These are phyloP conservation scores for Monosporascus sp. DNA, from an alignment of 2,329 filamentous ascomycete species.

Conservation along the genomic window DNA sequence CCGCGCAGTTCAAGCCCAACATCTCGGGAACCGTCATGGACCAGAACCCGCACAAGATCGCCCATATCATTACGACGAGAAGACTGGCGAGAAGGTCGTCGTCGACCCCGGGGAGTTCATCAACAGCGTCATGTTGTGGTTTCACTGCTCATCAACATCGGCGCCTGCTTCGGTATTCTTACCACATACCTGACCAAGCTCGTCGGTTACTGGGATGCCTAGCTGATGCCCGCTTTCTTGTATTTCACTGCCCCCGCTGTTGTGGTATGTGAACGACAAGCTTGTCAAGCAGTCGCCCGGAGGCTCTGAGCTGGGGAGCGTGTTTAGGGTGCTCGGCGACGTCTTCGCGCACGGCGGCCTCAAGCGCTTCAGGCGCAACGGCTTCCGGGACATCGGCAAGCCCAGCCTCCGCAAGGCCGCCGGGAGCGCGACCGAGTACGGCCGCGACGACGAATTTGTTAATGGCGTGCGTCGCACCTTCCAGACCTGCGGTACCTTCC, in stretches of 20 bases:
- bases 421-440: slow-evolving; percentile 31
- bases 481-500: slow-evolving; percentile 48
- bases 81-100: slow-evolving; percentile 57
- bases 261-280: slow-evolving; percentile 50
- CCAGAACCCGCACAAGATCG: slow-evolving; percentile 53
- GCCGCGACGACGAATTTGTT: slow-evolving; percentile 58
- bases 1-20: slow-evolving; percentile 66
- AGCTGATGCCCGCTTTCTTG: slow-evolving; percentile 40
- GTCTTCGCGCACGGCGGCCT: slow-evolving; percentile 28
- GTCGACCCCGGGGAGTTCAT: slow-evolving; percentile 60
- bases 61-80: slow-evolving; percentile 43
- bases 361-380: slow-evolving; percentile 20
- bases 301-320: slow-evolving; percentile 56
- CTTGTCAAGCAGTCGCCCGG: slow-evolving; percentile 54
- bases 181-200: slow-evolving; percentile 47
- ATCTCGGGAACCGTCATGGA: slow-evolving; percentile 66
- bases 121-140: slow-evolving; percentile 61
- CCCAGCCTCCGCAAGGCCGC: slow-evolving; percentile 41
- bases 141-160: slow-evolving; percentile 50
- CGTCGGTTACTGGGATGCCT: slow-evolving; percentile 42
- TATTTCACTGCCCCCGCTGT: slow-evolving; percentile 54
- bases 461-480: slow-evolving; percentile 53
- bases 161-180: slow-evolving; percentile 42
- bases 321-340: slow-evolving; percentile 30
- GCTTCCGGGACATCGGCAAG: slow-evolving; percentile 52